Evolutionary conservation across 2,329 filamentous ascomycete genomes (phyloP).

Genomic region (Fusarium coffeatum): DNA sequence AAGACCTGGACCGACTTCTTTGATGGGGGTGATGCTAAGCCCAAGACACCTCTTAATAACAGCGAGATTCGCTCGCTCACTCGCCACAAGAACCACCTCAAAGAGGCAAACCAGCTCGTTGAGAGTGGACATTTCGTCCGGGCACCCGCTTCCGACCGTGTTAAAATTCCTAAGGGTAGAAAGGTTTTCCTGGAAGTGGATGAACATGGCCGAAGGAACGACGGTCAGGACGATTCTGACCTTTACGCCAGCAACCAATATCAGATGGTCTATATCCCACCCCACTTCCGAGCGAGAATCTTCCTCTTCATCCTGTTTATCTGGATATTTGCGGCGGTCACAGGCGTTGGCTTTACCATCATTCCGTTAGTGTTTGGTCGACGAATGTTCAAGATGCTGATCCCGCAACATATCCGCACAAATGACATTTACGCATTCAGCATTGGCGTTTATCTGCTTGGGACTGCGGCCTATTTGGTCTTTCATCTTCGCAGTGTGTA

Average conservation of each 20-base stretch:
- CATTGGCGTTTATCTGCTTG: constrained; percentile 85
- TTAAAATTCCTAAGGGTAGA: constrained; percentile 88
- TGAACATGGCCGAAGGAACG: constrained; percentile 69
- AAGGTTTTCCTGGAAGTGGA: constrained; percentile 83
- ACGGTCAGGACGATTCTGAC: constrained; percentile 65
- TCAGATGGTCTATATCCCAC: constrained; percentile 82
- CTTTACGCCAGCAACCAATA: constrained; percentile 71
- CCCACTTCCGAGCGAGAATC: constrained; percentile 83
- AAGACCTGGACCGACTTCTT: constrained; percentile 70
- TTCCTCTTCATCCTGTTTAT: constrained; percentile 88
- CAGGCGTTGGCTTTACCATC: constrained; percentile 86
- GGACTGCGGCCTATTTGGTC: constrained; percentile 71
- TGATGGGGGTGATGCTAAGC: constrained; percentile 60
- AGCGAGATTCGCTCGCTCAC: constrained; percentile 54
- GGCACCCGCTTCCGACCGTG: constrained; percentile 93
- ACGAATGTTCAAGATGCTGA: constrained; percentile 76
- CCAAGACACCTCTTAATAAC: constrained; percentile 50
- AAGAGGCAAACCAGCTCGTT: constrained; percentile 65
- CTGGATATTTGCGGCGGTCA: constrained; percentile 92
- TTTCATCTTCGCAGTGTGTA: constrained; percentile 62
- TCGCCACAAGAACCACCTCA: constrained; percentile 58
- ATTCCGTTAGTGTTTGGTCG: constrained; percentile 88
- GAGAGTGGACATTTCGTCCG: constrained; percentile 86
- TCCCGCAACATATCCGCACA: constrained; percentile 78
- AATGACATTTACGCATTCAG: constrained; percentile 99